A percentile compares a stretch with the other conserved stretches of the same genome.
These are phyloP conservation scores for Macrophomina phaseolina DNA, from an alignment of 2,329 filamentous ascomycete genomes.

Conservation along the genomic window DNA sequence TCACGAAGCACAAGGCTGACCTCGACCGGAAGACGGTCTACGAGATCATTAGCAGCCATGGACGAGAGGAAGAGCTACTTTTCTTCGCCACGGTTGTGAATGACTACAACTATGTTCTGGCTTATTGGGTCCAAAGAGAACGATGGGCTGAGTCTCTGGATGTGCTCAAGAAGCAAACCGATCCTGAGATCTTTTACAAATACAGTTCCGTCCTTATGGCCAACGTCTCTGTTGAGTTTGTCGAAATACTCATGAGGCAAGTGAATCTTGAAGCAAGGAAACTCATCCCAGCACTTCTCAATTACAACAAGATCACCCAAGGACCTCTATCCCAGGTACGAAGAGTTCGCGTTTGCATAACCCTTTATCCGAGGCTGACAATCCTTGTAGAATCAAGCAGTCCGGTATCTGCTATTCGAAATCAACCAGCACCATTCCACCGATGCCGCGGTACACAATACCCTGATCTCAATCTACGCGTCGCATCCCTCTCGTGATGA, in stretches of 20 bases:
- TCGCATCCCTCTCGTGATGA: constrained; percentile 84
- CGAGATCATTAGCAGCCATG: constrained; percentile 94
- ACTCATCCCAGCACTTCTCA: constrained; percentile 89
- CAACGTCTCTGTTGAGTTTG: constrained; percentile 80
- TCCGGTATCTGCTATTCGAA: constrained; percentile 91
- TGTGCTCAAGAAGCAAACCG: constrained; percentile 91
- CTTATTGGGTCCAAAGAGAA: constrained; percentile 97
- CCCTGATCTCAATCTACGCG: constrained; percentile 93
- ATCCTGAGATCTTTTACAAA: constrained; percentile 91
- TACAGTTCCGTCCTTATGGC: constrained; percentile 98
- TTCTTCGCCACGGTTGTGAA: constrained; percentile 88
- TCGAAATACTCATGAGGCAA: constrained; percentile 96
- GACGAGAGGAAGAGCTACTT: constrained; percentile 88
- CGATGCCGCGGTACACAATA: constrained; percentile 92
- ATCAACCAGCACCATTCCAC: constrained; percentile 84
- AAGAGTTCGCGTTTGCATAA: constrained; percentile 47
- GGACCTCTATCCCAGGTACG: constrained; percentile 60
- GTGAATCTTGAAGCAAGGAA: constrained; percentile 81
- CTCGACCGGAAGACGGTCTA: constrained; percentile 92
- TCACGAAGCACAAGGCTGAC: constrained; percentile 81
- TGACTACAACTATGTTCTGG: constrained; percentile 92
- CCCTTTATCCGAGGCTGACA: not conserved
- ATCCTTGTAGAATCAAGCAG: constrained; percentile 73
- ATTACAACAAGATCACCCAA: constrained; percentile 82
- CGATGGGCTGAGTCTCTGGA: constrained; percentile 85